These are phyloP conservation scores for Astragalus glycyphyllos DNA, from an alignment of 306 rosid species.

Conservation along the genomic window DNA sequence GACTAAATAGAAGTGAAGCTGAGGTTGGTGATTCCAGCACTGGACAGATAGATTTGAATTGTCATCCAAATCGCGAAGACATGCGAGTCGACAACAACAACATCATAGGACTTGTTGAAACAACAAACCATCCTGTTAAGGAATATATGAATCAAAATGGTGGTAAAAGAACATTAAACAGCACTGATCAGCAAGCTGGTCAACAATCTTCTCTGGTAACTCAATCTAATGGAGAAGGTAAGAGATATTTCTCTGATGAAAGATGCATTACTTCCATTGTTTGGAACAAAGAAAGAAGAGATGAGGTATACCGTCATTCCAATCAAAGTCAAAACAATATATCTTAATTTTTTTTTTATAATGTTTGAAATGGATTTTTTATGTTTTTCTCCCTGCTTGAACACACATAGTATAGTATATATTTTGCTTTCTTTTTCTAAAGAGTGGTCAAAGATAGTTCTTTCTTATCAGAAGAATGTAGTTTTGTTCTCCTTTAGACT, in stretches of 20 bases:
- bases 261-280: slow-evolving; percentile 48
- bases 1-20: slow-evolving; percentile 44
- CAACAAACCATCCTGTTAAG: slow-evolving; percentile 38
- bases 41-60: slow-evolving; percentile 83
- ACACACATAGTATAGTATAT: slow-evolving; percentile 39
- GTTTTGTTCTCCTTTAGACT: slow-evolving; percentile 35
- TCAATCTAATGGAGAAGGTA: slow-evolving; percentile 51
- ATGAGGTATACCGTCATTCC: slow-evolving; percentile 44
- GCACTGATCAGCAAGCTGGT: slow-evolving; percentile 46
- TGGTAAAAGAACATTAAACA: slow-evolving; percentile 43
- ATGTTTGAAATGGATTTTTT: slow-evolving; percentile 20
- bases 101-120: slow-evolving; percentile 53
- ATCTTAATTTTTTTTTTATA: slow-evolving; percentile 28
- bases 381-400: slow-evolving; percentile 20
- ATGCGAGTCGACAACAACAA: slow-evolving; percentile 52
- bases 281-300: slow-evolving; percentile 59
- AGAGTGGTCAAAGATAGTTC: slow-evolving; percentile 38
- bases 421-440: slow-evolving; percentile 40
- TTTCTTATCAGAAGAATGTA: slow-evolving; percentile 39
- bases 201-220: slow-evolving; percentile 45
- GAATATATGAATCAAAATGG: slow-evolving; percentile 51
- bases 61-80: slow-evolving; percentile 71
- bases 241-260: slow-evolving; percentile 55
- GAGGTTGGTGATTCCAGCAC: slow-evolving; percentile 58
- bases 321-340: slow-evolving; percentile 54